A percentile compares a stretch with the other conserved stretches of the same genome.
These are phyloP conservation scores for Boletus sp. DNA, from an alignment of 768 basidiomycete species.

Conservation along the genomic window DNA sequence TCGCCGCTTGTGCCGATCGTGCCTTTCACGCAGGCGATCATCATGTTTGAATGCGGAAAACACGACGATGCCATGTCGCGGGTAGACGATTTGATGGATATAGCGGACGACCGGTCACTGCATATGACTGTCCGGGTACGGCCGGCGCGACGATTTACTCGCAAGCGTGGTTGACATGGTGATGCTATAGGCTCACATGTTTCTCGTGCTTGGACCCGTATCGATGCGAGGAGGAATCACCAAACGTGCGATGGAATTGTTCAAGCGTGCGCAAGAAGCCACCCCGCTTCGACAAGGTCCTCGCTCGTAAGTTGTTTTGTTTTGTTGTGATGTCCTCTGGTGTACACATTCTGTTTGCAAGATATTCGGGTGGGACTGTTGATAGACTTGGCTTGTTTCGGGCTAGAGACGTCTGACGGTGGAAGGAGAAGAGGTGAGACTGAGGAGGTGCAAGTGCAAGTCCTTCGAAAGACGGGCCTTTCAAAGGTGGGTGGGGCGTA, in stretches of 20 bases:
- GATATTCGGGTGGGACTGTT: constrained; percentile 15
- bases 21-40: background rate
- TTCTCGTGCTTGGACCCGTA: background rate
- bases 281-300: background rate
- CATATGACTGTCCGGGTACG: constrained; percentile 2
- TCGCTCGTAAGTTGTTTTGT: background rate
- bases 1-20: background rate
- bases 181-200: constrained; percentile 1
- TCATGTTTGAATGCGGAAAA: constrained; percentile 5
- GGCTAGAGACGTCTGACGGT: too few relatives aligned
- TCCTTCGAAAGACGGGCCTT: too few relatives aligned
- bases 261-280: background rate
- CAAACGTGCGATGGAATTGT: background rate
- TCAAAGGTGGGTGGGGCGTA: too few relatives aligned
- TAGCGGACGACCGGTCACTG: background rate
- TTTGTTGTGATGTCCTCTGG: too few relatives aligned
- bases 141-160: background rate
- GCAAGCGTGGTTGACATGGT: background rate
- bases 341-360: background rate
- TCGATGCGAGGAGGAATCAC: background rate
- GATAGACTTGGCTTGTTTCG: background rate
- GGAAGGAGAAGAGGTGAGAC: too few relatives aligned
- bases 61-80: constrained; percentile 7
- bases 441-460: too few relatives aligned
- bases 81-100: background rate